A percentile compares a stretch with the other conserved stretches of the same genome.
phyloP scores from a whole-genome alignment of 441 rosid species.

The Aleurites moluccanus region DNA sequence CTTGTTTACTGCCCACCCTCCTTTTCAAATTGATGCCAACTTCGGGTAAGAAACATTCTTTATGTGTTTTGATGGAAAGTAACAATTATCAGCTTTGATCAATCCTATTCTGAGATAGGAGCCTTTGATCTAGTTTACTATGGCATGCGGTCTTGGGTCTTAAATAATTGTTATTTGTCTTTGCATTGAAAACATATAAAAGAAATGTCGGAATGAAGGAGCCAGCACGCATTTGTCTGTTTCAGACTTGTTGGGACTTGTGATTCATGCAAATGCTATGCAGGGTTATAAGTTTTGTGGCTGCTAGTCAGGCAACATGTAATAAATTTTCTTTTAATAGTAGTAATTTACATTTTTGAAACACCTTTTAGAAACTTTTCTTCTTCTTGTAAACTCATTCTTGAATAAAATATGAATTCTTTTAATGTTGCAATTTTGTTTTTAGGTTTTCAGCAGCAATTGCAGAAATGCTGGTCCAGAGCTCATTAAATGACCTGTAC shows the following conservation, averaged over 20 bases:
- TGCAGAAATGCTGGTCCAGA: constrained; percentile 90
- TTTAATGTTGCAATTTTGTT: background rate
- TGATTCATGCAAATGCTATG: no score
- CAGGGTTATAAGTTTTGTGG: no score
- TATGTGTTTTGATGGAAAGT: background rate
- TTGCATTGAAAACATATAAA: background rate
- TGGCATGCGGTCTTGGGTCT: background rate
- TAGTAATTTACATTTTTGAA: background rate
- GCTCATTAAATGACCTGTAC: constrained; percentile 67
- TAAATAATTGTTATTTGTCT: background rate
- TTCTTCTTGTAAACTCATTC: background rate
- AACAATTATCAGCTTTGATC: background rate
- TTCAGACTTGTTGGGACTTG: background rate
- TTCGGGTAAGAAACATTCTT: constrained; percentile 59
- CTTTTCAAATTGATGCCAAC: constrained; percentile 95
- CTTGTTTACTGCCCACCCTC: constrained; percentile 92
- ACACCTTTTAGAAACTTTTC: no score
- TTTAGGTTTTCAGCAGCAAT: constrained; percentile 71
- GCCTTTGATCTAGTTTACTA: background rate
- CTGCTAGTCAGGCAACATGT: background rate
- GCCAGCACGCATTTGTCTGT: background rate
- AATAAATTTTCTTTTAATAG: background rate
- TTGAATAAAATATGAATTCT: background rate
- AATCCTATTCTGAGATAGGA: background rate
- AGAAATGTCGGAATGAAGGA: background rate